A percentile compares a stretch with the other conserved stretches of the same genome.
Conservation (phyloP, 2,329 filamentous ascomycete species). For the Teratosphaeria destructans region DNA sequence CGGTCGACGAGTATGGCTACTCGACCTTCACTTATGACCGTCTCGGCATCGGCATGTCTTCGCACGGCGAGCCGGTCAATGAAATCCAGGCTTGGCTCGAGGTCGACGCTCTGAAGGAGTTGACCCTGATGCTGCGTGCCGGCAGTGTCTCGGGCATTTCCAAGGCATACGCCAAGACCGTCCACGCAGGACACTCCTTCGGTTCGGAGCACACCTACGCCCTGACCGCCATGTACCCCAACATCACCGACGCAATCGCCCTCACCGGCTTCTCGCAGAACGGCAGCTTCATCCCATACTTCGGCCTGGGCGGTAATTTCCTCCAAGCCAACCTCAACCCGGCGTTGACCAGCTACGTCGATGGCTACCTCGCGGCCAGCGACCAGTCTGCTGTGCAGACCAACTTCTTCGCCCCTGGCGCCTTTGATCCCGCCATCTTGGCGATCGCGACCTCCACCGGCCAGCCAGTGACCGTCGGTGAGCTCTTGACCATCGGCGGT, state of each 20-base stretch:
- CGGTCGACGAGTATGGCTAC: slow-evolving; percentile 45
- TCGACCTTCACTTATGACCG: slow-evolving; percentile 53
- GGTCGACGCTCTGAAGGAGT: slow-evolving; percentile 44
- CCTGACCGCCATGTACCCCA: slow-evolving; percentile 43
- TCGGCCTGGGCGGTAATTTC: slow-evolving; percentile 24
- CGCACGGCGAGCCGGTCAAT: slow-evolving; percentile 48
- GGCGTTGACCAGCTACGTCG: slow-evolving; percentile 20
- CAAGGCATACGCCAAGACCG: slow-evolving; percentile 32
- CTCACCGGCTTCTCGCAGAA: slow-evolving; percentile 51
- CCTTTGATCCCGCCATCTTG: slow-evolving; percentile 47
- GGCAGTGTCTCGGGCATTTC: slow-evolving; percentile 36
- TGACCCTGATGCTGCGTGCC: slow-evolving; percentile 42
- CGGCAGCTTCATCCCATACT: slow-evolving; percentile 31
- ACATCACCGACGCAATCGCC: slow-evolving; percentile 47
- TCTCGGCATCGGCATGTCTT: slow-evolving; percentile 49
- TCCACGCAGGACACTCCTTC: slow-evolving; percentile 56
- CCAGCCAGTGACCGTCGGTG: slow-evolving; percentile 49
- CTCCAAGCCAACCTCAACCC: slow-evolving; percentile 22
- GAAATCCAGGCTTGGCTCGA: slow-evolving; percentile 51
- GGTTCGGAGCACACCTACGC: slow-evolving; percentile 50
- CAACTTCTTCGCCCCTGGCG: slow-evolving; percentile 38
- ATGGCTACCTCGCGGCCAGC: slow-evolving; percentile 46
- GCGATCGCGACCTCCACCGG: slow-evolving; percentile 36
- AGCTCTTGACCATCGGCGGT: slow-evolving; percentile 46
- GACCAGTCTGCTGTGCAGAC: slow-evolving; percentile 41